Base-by-base conservation (phyloP, 768 basidiomycete genomes). In the Tephrocybe sp. region DNA sequence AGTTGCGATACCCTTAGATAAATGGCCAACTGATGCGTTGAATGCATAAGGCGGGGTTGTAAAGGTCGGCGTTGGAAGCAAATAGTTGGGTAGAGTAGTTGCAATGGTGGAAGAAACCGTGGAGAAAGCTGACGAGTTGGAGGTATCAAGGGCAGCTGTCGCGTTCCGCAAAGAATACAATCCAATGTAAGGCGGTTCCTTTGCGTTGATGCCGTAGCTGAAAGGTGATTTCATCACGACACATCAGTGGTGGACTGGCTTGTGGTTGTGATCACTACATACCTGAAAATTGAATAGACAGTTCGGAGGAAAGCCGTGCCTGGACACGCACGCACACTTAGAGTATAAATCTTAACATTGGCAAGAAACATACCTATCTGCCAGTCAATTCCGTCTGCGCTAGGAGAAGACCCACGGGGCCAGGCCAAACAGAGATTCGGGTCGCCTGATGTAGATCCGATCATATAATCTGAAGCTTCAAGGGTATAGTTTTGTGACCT, bases 221-320 rank as follows among this genome's bases (percentile, higher is more conserved):
- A 19, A 48, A 19, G n/a, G 38, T 10, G 22, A n/a, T 23, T 6
- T 44, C 48, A 49, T 26, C 39, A 42, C 20, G 34, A 2, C 45
- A 30, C 23, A 46, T 22, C n/a, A n/a, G 13, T 34, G 9, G 35
- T 19, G 14, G 19, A 31, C n/a, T 19, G 22, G 45, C 49, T 19
- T 35, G 17, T 35, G 20, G n/a, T 11, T 40, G 30, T 13, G 16
- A n/a, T n/a, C n/a, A n/a, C n/a, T 13, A 48, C 62, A 53, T 55
- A 86, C 89, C 85, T 89, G 74, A 80, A 91, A 35, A 91, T 72
- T 4, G 86, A 84, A 63, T 91, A 92, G 0, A 91, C 87, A 2
- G 86, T 87, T 31, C 83, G 75, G 48, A 92, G 60, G 63, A 91
- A 91, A 0, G 84, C 74, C 1, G 78, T 64, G 17, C 86, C 85